Percentiles rank a stretch among this genome's conserved stretches.
These are phyloP conservation scores for Vittaforma corneae DNA, from an alignment of 371 early-diverging fungal species.

Conservation along the genomic window DNA sequence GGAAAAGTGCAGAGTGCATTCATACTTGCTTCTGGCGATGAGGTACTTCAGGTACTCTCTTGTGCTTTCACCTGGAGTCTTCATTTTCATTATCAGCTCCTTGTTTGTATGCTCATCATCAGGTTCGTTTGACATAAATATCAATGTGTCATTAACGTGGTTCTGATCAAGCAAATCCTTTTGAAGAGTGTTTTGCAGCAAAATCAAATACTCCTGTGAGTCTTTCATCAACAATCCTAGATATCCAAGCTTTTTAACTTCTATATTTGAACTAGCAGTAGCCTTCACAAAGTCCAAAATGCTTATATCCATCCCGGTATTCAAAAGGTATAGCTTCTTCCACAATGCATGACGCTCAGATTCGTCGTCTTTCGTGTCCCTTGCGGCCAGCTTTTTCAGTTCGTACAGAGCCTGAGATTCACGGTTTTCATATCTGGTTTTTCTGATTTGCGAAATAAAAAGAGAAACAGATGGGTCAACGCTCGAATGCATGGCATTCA, in stretches of 20 bases:
- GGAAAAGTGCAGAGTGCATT: not conserved
- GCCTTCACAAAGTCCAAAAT: conserved; percentile 39
- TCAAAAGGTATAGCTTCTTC: too few species aligned
- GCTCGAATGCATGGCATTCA: too few species aligned
- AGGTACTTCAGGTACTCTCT: not conserved
- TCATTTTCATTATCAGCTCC: not conserved
- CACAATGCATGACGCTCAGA: too few species aligned
- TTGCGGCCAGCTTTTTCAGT: too few species aligned
- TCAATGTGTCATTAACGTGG: conserved; percentile 11
- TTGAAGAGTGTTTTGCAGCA: conserved; percentile 30
- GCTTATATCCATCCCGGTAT: conserved; percentile 18
- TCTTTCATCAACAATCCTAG: conserved; percentile 25
- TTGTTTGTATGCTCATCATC: not conserved
- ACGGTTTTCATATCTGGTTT: too few species aligned
- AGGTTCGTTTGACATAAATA: conserved; percentile 30
- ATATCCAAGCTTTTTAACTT: conserved; percentile 27
- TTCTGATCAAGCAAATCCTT: conserved; percentile 21
- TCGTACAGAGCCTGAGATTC: too few species aligned
- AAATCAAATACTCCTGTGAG: conserved; percentile 2
- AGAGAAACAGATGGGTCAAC: too few species aligned
- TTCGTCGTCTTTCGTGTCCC: too few species aligned
- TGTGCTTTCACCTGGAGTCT: not conserved
- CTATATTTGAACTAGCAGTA: conserved; percentile 1
- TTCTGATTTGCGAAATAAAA: too few species aligned
- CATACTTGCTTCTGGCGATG: conserved; percentile 2